These are phyloP conservation scores for Prunus fruticosa DNA, from an alignment of 306 rosid genomes.

Conservation along the genomic window DNA sequence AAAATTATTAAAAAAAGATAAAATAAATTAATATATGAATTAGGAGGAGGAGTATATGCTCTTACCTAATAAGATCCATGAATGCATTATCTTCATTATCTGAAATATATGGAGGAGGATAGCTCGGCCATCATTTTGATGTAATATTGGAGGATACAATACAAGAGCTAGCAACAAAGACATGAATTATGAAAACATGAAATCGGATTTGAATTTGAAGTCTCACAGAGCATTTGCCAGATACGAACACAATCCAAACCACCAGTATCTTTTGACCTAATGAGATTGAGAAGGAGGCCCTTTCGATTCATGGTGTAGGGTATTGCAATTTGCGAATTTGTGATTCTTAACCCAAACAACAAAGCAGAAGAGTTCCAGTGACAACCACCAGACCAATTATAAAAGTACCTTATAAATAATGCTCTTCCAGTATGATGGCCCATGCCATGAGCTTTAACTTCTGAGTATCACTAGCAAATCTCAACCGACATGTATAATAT, in stretches of 20 bases:
- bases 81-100: not conserved
- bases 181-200: not conserved
- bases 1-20: too few relatives aligned
- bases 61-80: not conserved
- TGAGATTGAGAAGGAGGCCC: conserved; percentile 13
- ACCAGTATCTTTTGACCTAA: conserved; percentile 14
- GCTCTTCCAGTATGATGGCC: conserved; percentile 6
- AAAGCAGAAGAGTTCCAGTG: not conserved
- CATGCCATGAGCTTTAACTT: not conserved
- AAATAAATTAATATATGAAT: too few relatives aligned
- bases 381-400: conserved; percentile 21
- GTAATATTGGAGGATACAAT: not conserved
- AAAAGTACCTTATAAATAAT: not conserved
- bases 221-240: not conserved
- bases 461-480: conserved; percentile 11
- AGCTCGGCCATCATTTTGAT: too few relatives aligned
- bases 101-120: not conserved
- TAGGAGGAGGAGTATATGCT: too few relatives aligned
- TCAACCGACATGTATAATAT: not conserved
- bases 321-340: not conserved
- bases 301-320: not conserved
- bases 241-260: conserved; percentile 12
- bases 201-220: not conserved
- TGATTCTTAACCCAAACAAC: conserved; percentile 13
- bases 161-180: not conserved